These are phyloP conservation scores for Epichloe bromicola DNA, from an alignment of 2,329 filamentous ascomycete species.

Conservation along the genomic window DNA sequence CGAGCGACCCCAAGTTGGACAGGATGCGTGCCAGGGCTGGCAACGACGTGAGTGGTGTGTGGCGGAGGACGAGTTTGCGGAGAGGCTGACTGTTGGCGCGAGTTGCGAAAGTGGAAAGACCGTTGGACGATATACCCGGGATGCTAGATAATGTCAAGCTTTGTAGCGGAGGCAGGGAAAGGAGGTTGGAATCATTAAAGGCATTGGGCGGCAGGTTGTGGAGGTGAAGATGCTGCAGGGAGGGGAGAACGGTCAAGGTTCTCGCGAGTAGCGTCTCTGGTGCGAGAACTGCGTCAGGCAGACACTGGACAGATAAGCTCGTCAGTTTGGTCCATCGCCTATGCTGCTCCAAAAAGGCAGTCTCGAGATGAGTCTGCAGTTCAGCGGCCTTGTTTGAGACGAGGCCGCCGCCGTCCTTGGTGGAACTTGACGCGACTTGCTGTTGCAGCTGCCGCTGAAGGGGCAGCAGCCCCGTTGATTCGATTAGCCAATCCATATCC, in stretches of 20 bases:
- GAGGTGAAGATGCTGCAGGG: slow-evolving; percentile 45
- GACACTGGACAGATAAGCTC: slow-evolving; percentile 45
- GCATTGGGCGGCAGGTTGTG: slow-evolving; percentile 41
- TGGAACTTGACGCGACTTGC: slow-evolving; percentile 14
- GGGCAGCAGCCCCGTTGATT: slow-evolving; percentile 15
- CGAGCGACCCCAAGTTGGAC: slow-evolving; percentile 37
- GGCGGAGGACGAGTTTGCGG: slow-evolving; percentile 38
- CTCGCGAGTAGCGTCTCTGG: slow-evolving; percentile 39
- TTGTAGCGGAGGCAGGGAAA: slow-evolving; percentile 40
- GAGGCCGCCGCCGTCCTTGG: slow-evolving; percentile 17
- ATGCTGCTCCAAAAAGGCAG: slow-evolving; percentile 38
- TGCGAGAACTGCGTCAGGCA: slow-evolving; percentile 39
- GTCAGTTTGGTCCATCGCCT: slow-evolving; percentile 41
- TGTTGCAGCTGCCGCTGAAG: slow-evolving; percentile 8
- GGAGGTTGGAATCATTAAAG: slow-evolving; percentile 43
- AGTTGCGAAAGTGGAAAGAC: slow-evolving; percentile 44
- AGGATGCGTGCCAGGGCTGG: slow-evolving; percentile 46
- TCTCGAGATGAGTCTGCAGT: slow-evolving; percentile 20
- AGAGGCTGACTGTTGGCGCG: slow-evolving; percentile 32
- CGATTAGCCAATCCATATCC: slow-evolving; percentile 47
- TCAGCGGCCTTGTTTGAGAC: slow-evolving; percentile 16
- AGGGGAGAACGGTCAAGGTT: slow-evolving; percentile 37
- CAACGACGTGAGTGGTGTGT: slow-evolving; percentile 42
- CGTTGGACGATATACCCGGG: slow-evolving; percentile 40
- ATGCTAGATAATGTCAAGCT: slow-evolving; percentile 43